Evolutionary conservation across 768 basidiomycete species (phyloP).

Genomic region (Daedaleopsis nitida): DNA sequence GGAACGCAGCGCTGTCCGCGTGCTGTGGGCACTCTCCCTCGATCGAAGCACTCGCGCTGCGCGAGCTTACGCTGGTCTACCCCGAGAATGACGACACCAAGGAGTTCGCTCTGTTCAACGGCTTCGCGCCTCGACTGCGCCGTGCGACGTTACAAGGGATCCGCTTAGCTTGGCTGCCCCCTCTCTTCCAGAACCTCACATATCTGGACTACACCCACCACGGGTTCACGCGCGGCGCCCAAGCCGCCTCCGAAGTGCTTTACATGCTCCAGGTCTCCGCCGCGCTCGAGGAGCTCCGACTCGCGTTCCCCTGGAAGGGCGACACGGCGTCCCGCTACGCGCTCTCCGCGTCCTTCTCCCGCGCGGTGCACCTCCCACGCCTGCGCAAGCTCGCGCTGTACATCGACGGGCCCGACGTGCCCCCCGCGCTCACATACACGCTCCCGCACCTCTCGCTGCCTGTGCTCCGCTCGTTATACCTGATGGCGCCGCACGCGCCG

Average conservation of each 20-base stretch:
- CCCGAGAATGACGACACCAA: slow-evolving; percentile 70
- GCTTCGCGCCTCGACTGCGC: slow-evolving; percentile 57
- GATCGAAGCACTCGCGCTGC: slow-evolving; percentile 45
- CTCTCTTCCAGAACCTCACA: slow-evolving; percentile 61
- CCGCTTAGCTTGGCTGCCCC: slow-evolving; percentile 61
- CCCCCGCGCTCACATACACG: slow-evolving; percentile 57
- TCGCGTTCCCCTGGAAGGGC: slow-evolving; percentile 49
- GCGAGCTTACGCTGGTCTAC: slow-evolving; percentile 59
- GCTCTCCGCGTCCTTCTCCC: slow-evolving; percentile 30
- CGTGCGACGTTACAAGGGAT: slow-evolving; percentile 64
- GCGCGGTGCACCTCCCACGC: slow-evolving; percentile 43
- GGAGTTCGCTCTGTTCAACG: slow-evolving; percentile 65
- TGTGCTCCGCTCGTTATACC: slow-evolving; percentile 45
- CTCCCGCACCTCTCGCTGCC: slow-evolving; percentile 53
- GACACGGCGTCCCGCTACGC: slow-evolving; percentile 27
- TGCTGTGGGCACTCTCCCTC: slow-evolving; percentile 43
- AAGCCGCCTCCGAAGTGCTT: slow-evolving; percentile 59
- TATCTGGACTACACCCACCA: slow-evolving; percentile 75
- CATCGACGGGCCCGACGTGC: slow-evolving; percentile 58
- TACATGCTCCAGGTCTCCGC: slow-evolving; percentile 57
- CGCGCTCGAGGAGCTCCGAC: slow-evolving; percentile 52
- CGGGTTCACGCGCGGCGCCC: slow-evolving; percentile 59
- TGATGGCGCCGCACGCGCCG: slow-evolving; percentile 37
- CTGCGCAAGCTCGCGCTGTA: slow-evolving; percentile 51
- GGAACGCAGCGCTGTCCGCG: slow-evolving; percentile 64